Evolutionary conservation across 768 basidiomycete species (phyloP).

Genomic region (Tremella mesenterica): DNA sequence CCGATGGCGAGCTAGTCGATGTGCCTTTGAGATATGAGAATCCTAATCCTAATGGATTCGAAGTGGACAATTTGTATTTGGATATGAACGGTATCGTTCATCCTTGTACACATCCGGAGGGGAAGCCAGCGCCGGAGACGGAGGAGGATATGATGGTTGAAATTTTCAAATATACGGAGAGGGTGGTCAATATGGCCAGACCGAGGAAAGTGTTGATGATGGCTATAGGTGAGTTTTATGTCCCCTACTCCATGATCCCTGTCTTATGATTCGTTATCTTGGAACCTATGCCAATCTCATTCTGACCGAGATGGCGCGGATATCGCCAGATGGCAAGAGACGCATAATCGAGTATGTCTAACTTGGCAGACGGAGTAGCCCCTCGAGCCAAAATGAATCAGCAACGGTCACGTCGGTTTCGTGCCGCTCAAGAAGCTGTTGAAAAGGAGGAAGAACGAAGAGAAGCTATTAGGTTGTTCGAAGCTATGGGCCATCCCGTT

Average conservation of each 20-base stretch:
- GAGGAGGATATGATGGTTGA: conserved; percentile 99
- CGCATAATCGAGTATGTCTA: not conserved
- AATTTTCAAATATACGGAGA: conserved; percentile 90
- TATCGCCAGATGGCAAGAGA: too few species aligned
- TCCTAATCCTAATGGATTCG: conserved; percentile 88
- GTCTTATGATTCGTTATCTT: conserved; percentile 1
- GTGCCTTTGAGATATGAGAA: conserved; percentile 61
- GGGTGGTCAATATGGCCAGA: conserved; percentile 92
- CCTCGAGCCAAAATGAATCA: conserved; percentile 99
- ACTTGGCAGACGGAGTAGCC: conserved; percentile 73
- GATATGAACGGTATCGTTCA: conserved; percentile 99
- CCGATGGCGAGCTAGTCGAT: conserved; percentile 56
- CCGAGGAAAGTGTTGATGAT: conserved; percentile 93
- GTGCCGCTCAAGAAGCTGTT: conserved; percentile 86
- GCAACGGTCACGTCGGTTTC: conserved; percentile 91
- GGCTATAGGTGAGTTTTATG: conserved; percentile 86
- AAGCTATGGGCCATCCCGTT: conserved; percentile 88
- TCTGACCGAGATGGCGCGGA: too few species aligned
- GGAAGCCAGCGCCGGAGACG: conserved; percentile 90
- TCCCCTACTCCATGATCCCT: too few species aligned
- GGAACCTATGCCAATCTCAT: too few species aligned
- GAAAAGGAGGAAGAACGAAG: conserved; percentile 82
- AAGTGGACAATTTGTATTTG: conserved; percentile 93
- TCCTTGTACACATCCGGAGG: conserved; percentile 98
- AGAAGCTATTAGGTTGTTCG: conserved; percentile 74